phyloP scores from a whole-genome alignment of 1,284 basidiomycete genomes.

The Macrocybe sp. region DNA sequence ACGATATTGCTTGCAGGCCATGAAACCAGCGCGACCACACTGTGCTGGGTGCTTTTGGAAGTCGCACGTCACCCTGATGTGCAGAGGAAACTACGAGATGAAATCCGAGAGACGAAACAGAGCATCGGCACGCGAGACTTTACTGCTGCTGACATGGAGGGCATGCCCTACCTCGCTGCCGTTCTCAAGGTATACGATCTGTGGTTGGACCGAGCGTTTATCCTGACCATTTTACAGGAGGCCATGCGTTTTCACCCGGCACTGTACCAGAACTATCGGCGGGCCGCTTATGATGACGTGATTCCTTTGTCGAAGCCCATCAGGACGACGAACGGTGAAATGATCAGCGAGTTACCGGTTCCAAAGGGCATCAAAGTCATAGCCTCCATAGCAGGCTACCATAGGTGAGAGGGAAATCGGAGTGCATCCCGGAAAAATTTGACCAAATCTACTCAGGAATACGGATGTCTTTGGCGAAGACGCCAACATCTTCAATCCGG shows the following conservation, averaged over 20 bases:
- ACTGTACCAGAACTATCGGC: slow-evolving; percentile 36
- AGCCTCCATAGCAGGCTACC: slow-evolving; percentile 33
- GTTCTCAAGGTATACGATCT: slow-evolving; percentile 37
- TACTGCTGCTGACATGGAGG: slow-evolving; percentile 35
- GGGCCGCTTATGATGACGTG: slow-evolving; percentile 32
- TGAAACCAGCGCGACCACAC: slow-evolving; percentile 36
- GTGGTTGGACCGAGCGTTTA: neutral
- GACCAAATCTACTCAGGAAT: slow-evolving; percentile 24
- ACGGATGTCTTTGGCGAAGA: slow-evolving; percentile 48
- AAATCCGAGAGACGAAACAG: slow-evolving; percentile 32
- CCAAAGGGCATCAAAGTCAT: slow-evolving; percentile 32
- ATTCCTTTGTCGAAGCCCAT: slow-evolving; percentile 34
- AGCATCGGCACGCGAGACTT: slow-evolving; percentile 34
- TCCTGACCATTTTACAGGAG: slow-evolving; percentile 26
- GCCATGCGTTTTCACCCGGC: slow-evolving; percentile 42
- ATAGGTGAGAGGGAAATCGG: slow-evolving; percentile 25
- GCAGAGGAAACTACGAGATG: slow-evolving; percentile 32
- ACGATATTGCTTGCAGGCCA: slow-evolving; percentile 40
- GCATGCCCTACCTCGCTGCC: slow-evolving; percentile 38
- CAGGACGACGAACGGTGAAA: slow-evolving; percentile 24
- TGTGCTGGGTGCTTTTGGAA: slow-evolving; percentile 41
- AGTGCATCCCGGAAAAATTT: neutral
- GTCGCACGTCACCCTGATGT: slow-evolving; percentile 31
- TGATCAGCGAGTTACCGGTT: slow-evolving; percentile 27
- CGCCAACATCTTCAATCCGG: slow-evolving; percentile 46